A percentile compares a stretch with the other conserved stretches of the same genome.
phyloP scores from a whole-genome alignment of 352 stramenopile species.

The Globisporangium heterothallicum region DNA sequence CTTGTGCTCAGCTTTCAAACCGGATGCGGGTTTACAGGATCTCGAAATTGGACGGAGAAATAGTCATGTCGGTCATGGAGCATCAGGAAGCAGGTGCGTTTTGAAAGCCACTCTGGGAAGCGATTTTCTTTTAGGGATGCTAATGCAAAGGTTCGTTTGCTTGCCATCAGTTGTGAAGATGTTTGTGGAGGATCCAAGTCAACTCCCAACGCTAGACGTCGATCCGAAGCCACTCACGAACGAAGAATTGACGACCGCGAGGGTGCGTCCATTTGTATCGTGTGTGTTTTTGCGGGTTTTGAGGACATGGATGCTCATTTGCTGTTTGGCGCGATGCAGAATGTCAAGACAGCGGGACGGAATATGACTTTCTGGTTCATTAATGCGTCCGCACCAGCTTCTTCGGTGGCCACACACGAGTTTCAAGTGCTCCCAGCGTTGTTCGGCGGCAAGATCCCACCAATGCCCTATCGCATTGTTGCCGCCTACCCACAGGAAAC shows the following conservation, averaged over 20 bases:
- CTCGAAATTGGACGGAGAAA: conserved; percentile 53
- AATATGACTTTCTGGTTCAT: conserved; percentile 53
- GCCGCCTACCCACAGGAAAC: conserved; percentile 63
- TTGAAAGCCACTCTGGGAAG: too few relatives aligned
- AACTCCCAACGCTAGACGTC: conserved; percentile 18
- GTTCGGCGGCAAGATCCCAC: conserved; percentile 44
- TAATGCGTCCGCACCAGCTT: conserved; percentile 14
- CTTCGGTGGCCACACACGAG: conserved; percentile 9
- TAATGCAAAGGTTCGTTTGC: not conserved
- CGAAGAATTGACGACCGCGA: conserved; percentile 30
- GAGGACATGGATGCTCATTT: not conserved
- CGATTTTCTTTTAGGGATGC: not conserved
- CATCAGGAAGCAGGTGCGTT: conserved; percentile 30
- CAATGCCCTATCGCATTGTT: conserved; percentile 48
- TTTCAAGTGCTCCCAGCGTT: conserved; percentile 50
- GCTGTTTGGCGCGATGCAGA: conserved; percentile 24
- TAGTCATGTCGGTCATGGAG: conserved; percentile 58
- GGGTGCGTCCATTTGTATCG: conserved; percentile 12
- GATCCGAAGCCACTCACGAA: conserved; percentile 37
- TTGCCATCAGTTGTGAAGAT: conserved; percentile 5
- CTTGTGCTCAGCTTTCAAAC: too few relatives aligned
- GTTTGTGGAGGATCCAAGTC: conserved; percentile 17
- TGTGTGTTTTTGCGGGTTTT: not conserved
- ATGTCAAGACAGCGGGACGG: conserved; percentile 36
- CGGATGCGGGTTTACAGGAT: conserved; percentile 42